A percentile compares a stretch with the other conserved stretches of the same genome.
These are phyloP conservation scores for Phalaenopsis aphrodite DNA, from an alignment of 106 monocot species.

Conservation along the genomic window DNA sequence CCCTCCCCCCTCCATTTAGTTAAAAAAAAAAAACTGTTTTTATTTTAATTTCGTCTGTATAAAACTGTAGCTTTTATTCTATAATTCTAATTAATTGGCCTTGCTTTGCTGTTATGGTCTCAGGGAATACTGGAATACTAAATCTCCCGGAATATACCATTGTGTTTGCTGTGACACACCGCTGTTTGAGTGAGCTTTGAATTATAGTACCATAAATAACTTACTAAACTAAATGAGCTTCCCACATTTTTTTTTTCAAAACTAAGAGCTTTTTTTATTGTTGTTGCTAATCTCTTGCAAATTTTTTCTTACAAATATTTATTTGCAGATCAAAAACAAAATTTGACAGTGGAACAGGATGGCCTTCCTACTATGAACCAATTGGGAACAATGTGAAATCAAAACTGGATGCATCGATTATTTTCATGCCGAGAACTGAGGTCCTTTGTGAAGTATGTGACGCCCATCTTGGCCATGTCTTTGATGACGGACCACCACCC, in stretches of 20 bases:
- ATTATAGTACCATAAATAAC: not conserved
- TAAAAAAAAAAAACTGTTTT: not conserved
- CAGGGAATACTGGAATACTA: conserved; percentile 95
- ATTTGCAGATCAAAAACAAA: conserved; percentile 60
- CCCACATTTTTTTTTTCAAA: not conserved
- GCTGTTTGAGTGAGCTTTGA: conserved; percentile 67
- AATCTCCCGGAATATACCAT: conserved; percentile 76
- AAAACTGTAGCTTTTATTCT: not conserved
- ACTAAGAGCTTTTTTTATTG: no score
- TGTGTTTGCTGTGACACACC: conserved; percentile 87
- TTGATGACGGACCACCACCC: conserved; percentile 87
- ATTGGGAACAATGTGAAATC: conserved; percentile 68
- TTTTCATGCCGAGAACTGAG: conserved; percentile 90
- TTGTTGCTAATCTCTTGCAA: no score
- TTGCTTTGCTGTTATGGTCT: conserved; percentile 7
- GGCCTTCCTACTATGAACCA: conserved; percentile 85
- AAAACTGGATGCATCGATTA: conserved; percentile 83
- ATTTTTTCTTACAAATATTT: not conserved
- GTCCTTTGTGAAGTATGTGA: conserved; percentile 75
- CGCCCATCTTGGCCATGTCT: conserved; percentile 93
- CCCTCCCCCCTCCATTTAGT: no score
- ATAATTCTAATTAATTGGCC: not conserved
- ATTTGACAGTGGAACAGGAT: conserved; percentile 94
- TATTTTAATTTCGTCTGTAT: not conserved
- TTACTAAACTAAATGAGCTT: not conserved